A percentile compares a stretch with the other conserved stretches of the same genome.
These are phyloP conservation scores for Microbotryum scabiosae DNA, from an alignment of 1,284 basidiomycete genomes.

Conservation along the genomic window DNA sequence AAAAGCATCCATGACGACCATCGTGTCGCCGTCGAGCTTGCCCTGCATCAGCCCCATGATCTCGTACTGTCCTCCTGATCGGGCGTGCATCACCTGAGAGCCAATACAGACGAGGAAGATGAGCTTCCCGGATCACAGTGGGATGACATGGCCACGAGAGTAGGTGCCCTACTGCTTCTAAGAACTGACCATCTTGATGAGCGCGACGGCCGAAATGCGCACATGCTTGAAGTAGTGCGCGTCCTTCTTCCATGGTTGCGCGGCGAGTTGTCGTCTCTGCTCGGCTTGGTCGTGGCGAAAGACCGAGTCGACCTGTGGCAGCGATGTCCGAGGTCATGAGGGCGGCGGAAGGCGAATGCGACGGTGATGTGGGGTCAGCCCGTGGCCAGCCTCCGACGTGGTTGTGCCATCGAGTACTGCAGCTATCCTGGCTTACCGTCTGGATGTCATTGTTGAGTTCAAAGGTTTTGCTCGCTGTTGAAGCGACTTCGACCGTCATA, in stretches of 20 bases:
- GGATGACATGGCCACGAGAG: neutral
- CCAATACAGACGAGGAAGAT: too few species aligned
- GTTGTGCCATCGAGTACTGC: too few species aligned
- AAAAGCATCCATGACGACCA: slow-evolving; percentile 93
- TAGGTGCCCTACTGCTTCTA: neutral
- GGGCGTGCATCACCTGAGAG: slow-evolving; percentile 83
- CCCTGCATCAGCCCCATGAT: slow-evolving; percentile 99
- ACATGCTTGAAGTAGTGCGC: slow-evolving; percentile 89
- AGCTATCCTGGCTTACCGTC: slow-evolving; percentile 18
- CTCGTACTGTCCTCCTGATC: slow-evolving; percentile 93
- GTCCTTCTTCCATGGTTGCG: slow-evolving; percentile 78
- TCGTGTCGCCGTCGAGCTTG: slow-evolving; percentile 73
- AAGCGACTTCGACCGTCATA: too few species aligned
- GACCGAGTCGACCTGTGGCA: slow-evolving; percentile 55
- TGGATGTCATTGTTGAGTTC: slow-evolving; percentile 69
- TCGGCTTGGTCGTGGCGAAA: slow-evolving; percentile 46
- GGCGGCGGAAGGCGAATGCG: neutral
- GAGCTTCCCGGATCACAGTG: neutral
- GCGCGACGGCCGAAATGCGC: slow-evolving; percentile 85
- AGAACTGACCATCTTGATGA: slow-evolving; percentile 86
- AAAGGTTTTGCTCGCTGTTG: slow-evolving; percentile 44
- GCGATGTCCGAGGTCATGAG: slow-evolving; percentile 17
- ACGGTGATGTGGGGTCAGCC: too few species aligned
- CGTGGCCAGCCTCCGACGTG: too few species aligned
- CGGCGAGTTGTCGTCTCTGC: slow-evolving; percentile 45